Conservation (phyloP, 2,329 filamentous ascomycete species). For the Massarina eburnea region DNA sequence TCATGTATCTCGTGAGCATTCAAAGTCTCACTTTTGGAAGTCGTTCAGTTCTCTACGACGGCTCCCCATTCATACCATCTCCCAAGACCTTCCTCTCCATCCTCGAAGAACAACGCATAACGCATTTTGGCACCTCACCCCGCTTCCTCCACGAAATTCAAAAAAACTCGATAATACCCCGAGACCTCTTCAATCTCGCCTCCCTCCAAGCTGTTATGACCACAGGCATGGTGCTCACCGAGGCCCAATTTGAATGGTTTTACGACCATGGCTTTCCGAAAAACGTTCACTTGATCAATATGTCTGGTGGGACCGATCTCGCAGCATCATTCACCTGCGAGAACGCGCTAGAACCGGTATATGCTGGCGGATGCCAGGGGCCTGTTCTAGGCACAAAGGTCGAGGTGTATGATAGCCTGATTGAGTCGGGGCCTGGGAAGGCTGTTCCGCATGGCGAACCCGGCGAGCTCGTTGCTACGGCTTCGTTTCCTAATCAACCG, state of each 20-base stretch:
- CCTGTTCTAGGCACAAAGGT: constrained; percentile 56
- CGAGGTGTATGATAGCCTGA: constrained; percentile 61
- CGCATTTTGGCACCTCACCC: constrained; percentile 74
- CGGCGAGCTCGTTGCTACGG: constrained; percentile 73
- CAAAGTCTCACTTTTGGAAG: constrained; percentile 62
- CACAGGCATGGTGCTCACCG: constrained; percentile 80
- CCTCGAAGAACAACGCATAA: constrained; percentile 65
- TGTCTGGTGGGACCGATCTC: constrained; percentile 77
- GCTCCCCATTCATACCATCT: constrained; percentile 75
- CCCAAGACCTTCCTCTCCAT: constrained; percentile 64
- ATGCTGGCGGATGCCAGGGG: constrained; percentile 60
- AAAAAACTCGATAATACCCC: constrained; percentile 64
- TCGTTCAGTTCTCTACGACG: constrained; percentile 74
- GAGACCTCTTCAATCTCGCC: constrained; percentile 64
- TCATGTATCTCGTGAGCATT: constrained; percentile 76
- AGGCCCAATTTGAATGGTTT: constrained; percentile 78
- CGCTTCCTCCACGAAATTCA: constrained; percentile 75
- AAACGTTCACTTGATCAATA: constrained; percentile 68
- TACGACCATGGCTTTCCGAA: constrained; percentile 71
- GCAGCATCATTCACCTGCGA: constrained; percentile 65
- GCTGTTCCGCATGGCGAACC: constrained; percentile 65
- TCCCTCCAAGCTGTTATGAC: constrained; percentile 63
- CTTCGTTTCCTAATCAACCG: constrained; percentile 75
- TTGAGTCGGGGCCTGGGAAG: constrained; percentile 49
- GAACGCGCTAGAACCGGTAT: constrained; percentile 70